Evolutionary conservation across 495 filamentous ascomycete genomes (phyloP).

Genomic region (Aspergillus diversus): DNA sequence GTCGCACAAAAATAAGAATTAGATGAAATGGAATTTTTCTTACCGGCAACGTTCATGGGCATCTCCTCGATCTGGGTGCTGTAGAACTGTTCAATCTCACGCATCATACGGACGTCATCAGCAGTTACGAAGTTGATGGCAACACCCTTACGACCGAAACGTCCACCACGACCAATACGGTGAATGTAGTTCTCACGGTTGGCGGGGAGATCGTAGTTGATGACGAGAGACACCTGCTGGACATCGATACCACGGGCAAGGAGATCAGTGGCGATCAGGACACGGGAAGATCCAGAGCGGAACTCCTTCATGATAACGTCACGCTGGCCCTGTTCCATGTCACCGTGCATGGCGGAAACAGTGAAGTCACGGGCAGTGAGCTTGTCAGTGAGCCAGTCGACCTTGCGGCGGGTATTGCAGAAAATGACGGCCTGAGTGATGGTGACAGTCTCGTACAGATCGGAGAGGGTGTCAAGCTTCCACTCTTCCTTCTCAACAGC

Average conservation of each 20-base stretch:
- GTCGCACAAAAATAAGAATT: not conserved
- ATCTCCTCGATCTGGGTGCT: conserved; percentile 67
- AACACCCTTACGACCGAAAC: conserved; percentile 99
- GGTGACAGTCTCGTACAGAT: conserved; percentile 98
- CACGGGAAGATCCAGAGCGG: conserved; percentile 94
- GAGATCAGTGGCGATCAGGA: conserved; percentile 96
- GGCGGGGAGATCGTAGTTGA: conserved; percentile 98
- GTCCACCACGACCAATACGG: conserved; percentile 96
- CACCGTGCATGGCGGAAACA: conserved; percentile 98
- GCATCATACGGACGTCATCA: conserved; percentile 98
- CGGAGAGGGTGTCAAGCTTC: conserved; percentile 99
- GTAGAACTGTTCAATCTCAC: conserved; percentile 85
- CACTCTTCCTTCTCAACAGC: conserved; percentile 99
- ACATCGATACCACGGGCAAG: conserved; percentile 99
- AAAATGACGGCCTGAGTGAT: conserved; percentile 99
- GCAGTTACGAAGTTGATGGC: conserved; percentile 99
- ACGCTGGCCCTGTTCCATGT: conserved; percentile 97
- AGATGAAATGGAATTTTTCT: conserved; percentile 12
- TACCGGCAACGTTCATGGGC: conserved; percentile 64
- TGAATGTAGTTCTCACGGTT: conserved; percentile 99
- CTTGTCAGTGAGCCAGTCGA: conserved; percentile 99
- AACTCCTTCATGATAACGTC: conserved; percentile 99
- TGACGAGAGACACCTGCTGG: conserved; percentile 98
- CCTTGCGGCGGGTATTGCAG: conserved; percentile 99
- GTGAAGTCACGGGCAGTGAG: conserved; percentile 97